Conservation (phyloP, 1,139 yeast genomes). For the Pichia sp. region DNA sequence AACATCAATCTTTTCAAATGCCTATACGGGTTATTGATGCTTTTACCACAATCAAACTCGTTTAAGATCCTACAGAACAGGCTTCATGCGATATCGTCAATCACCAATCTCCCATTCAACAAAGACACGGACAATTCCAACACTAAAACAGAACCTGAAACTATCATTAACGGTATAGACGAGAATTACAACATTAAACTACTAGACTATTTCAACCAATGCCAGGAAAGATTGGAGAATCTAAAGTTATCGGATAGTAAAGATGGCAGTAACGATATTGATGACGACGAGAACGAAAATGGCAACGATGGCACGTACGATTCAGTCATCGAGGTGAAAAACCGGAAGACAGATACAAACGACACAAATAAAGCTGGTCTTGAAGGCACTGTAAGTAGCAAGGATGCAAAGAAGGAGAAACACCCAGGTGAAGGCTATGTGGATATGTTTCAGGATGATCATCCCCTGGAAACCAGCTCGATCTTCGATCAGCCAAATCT, state of each 20-base stretch:
- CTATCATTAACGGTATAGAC: not conserved
- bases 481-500: slow-evolving; percentile 20
- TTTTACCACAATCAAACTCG: slow-evolving; percentile 93
- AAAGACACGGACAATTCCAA: slow-evolving; percentile 5
- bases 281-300: slow-evolving; percentile 5
- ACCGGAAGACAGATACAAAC: not conserved
- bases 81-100: slow-evolving; percentile 49
- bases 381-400: not conserved
- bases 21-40: slow-evolving; percentile 87
- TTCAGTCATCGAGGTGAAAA: not conserved
- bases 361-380: not conserved
- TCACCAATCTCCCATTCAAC: slow-evolving; percentile 24
- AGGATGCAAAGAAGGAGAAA: not conserved
- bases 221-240: slow-evolving; percentile 55
- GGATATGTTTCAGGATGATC: slow-evolving; percentile 6
- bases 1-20: slow-evolving; percentile 83
- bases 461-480: slow-evolving; percentile 21
- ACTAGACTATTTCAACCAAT: slow-evolving; percentile 55
- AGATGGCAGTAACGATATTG: not conserved
- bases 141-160: slow-evolving; percentile 15
- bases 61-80: slow-evolving; percentile 77
- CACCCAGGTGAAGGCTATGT: not conserved
- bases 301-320: not conserved
- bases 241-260: slow-evolving; percentile 9
- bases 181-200: slow-evolving; percentile 38